phyloP scores from a whole-genome alignment of 345 rosid genomes.

The Eucalyptus lansdowneana region DNA sequence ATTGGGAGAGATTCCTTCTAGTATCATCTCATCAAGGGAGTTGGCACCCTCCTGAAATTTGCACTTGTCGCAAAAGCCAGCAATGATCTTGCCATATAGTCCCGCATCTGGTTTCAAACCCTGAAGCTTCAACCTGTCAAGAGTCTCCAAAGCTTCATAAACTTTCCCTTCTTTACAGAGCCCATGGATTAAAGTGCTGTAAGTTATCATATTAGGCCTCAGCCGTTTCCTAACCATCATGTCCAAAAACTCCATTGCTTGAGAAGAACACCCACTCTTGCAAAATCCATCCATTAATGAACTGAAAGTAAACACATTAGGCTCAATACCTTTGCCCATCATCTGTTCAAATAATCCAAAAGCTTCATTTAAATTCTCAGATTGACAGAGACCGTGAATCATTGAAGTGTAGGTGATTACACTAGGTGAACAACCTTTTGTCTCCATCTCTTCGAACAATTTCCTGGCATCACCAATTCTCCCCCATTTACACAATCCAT shows the following conservation, averaged over 20 bases:
- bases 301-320: constrained; percentile 82
- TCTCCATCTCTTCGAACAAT: constrained; percentile 69
- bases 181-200: constrained; percentile 56
- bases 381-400: constrained; percentile 65
- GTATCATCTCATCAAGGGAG: constrained; percentile 80
- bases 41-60: constrained; percentile 80
- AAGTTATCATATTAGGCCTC: constrained; percentile 61
- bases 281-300: constrained; percentile 83
- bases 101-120: constrained; percentile 86
- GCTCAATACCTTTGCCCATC: constrained; percentile 52
- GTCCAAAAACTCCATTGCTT: constrained; percentile 58
- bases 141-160: constrained; percentile 52
- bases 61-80: constrained; percentile 33
- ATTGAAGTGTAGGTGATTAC: constrained; percentile 77
- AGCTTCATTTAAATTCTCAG: constrained; percentile 45
- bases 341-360: constrained; percentile 58
- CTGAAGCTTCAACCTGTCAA: constrained; percentile 85
- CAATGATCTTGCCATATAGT: constrained; percentile 63
- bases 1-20: constrained; percentile 46
- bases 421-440: constrained; percentile 53
- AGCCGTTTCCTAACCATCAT: constrained; percentile 43
- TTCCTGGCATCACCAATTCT: constrained; percentile 55
- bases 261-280: constrained; percentile 41
- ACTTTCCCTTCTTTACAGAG: constrained; percentile 67
- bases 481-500: constrained; percentile 65